Evolutionary conservation across 805 yeast genomes (phyloP), one percentile per base, ranked within the genome.

Genomic region (Cyberlindnera meyerae): DNA sequence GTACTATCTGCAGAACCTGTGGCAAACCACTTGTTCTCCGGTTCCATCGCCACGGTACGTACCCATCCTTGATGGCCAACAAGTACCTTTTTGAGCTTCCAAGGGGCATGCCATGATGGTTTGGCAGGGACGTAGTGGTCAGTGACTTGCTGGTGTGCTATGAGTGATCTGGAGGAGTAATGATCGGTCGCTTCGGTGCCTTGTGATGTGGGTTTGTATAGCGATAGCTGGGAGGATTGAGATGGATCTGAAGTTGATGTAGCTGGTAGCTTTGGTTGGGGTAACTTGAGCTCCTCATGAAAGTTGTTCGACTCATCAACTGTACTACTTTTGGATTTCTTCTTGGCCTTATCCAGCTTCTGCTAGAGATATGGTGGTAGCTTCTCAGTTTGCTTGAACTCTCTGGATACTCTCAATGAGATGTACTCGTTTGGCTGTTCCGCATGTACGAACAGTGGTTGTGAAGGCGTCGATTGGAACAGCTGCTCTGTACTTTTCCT

Each of bases 21-120:
- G 7, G 82, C 95, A 62, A 86, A 90, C 86, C 93, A 93, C 47
- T 79, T 74, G 56, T 88, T 88, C 22, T 82, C 82, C 1, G 95
- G 95, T 42, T 93, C 97, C 14, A 84, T 73, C 7, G 81, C 70
- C 3, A 88, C 64, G n/a, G 85, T 71, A 31, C 95, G 70, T 1
- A 93, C 87, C 89, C 97, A 89, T 0, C 99, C 98, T 27, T 75
- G 70, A 57, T 93, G 98, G 4, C 97, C 97, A 1, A 84, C 77
- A 1, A 90, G 68, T 4, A 90, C 87, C 39, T 82, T 68, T 54
- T 67, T 69, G 6, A 85, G 67, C 48, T 75, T 74, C 95, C 95
- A 87, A 3, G 78, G 74, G 2, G 75, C 73, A 52, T 76, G 85
- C 71, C 66, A 62, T 27, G 48, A 48, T 0, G 68, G 66, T 22